phyloP scores from a whole-genome alignment of 1,284 basidiomycete species.

The Flammula alnicola region DNA sequence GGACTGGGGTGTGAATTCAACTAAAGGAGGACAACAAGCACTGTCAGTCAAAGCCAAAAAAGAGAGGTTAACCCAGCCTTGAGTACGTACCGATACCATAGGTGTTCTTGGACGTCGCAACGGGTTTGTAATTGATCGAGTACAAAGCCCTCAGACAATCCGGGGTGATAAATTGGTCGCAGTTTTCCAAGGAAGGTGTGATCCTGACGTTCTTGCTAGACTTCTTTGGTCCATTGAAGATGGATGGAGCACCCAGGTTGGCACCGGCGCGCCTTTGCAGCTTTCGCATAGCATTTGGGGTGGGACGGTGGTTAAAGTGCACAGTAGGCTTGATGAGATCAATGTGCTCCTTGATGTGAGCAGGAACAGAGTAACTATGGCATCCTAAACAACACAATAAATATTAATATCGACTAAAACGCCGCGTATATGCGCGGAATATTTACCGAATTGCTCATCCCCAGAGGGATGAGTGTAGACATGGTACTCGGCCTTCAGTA shows the following conservation, averaged over 20 bases:
- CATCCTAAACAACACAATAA: conserved; percentile 40
- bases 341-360: conserved; percentile 44
- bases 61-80: too few species aligned
- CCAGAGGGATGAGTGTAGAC: conserved; percentile 46
- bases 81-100: conserved; percentile 52
- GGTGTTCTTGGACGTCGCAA: conserved; percentile 45
- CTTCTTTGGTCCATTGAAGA: conserved; percentile 40
- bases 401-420: background rate
- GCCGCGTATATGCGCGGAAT: background rate
- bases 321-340: conserved; percentile 53
- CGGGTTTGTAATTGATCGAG: conserved; percentile 44
- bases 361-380: conserved; percentile 47
- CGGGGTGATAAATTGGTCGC: conserved; percentile 49
- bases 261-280: conserved; percentile 20
- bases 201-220: conserved; percentile 32
- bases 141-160: conserved; percentile 54
- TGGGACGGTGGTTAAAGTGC: conserved; percentile 39
- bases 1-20: conserved; percentile 39
- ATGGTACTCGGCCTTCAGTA: conserved; percentile 54
- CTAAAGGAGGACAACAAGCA: conserved; percentile 39
- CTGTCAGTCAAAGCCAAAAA: too few species aligned
- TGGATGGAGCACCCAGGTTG: conserved; percentile 36
- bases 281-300: conserved; percentile 8
- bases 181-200: conserved; percentile 36
- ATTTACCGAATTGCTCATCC: conserved; percentile 34